A percentile compares a stretch with the other conserved stretches of the same genome.
phyloP scores from a whole-genome alignment of 139 green algal species.

The Diplosphaera chodatii region DNA sequence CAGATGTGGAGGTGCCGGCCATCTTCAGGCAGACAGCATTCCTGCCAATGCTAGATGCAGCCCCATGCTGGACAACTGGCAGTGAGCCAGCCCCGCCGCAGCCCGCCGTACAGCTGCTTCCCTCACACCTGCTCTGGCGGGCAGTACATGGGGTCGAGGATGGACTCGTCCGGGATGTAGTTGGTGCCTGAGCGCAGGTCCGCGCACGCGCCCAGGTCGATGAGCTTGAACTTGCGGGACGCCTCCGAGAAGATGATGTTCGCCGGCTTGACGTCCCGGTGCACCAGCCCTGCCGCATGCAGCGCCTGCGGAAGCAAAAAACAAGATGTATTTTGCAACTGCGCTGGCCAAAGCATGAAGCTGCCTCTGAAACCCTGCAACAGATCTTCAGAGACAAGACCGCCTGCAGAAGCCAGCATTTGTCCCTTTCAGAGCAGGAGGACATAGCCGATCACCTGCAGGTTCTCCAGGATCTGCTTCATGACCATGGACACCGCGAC shows the following conservation, averaged over 20 bases:
- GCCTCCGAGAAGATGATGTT: constrained; percentile 80
- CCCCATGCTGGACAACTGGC: too few species aligned
- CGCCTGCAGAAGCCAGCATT: too few species aligned
- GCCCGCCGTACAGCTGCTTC: too few species aligned
- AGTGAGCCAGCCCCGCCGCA: too few species aligned
- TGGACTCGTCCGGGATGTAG: constrained; percentile 79
- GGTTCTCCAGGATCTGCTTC: constrained; percentile 64
- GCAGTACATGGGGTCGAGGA: constrained; percentile 84
- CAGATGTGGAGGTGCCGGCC: too few species aligned
- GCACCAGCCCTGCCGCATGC: constrained; percentile 78
- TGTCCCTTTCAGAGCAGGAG: too few species aligned
- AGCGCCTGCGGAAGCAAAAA: constrained; percentile 45
- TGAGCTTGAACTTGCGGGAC: constrained; percentile 54
- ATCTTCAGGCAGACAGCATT: too few species aligned
- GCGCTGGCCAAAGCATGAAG: not conserved
- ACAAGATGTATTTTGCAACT: too few species aligned
- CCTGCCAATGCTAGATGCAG: too few species aligned
- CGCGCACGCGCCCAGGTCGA: constrained; percentile 65
- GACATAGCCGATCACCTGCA: constrained; percentile 49
- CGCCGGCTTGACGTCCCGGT: constrained; percentile 87
- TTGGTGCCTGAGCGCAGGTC: constrained; percentile 86
- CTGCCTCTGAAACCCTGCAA: too few species aligned
- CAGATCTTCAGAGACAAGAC: too few species aligned
- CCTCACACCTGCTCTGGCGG: constrained; percentile 84
- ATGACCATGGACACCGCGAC: constrained; percentile 63